Evolutionary conservation across 495 filamentous ascomycete species (phyloP).

Genomic region (Echria macrotheca): DNA sequence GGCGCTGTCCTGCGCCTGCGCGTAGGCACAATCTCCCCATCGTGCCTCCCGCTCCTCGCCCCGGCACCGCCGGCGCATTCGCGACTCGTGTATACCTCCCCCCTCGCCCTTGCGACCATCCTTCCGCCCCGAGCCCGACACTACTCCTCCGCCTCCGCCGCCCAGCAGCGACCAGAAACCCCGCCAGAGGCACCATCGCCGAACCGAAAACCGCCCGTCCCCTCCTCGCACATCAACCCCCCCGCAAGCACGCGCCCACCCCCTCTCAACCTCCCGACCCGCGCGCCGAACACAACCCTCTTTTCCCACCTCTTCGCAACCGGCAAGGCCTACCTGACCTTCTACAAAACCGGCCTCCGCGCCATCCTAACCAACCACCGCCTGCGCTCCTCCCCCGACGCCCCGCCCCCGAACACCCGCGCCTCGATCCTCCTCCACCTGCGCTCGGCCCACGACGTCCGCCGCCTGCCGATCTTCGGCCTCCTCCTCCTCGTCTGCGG

Average conservation of each 20-base stretch:
- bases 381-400: slow-evolving; percentile 8
- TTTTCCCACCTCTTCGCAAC: slow-evolving; percentile 42
- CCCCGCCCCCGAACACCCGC: slow-evolving; percentile 13
- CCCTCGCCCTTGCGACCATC: too few relatives aligned
- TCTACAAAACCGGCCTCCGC: slow-evolving; percentile 83
- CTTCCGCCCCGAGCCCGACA: too few relatives aligned
- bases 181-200: neutral
- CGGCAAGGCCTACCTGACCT: slow-evolving; percentile 59
- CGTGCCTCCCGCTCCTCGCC: neutral
- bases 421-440: slow-evolving; percentile 26
- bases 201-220: slow-evolving; percentile 22
- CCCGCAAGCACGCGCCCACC: slow-evolving; percentile 55
- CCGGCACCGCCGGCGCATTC: neutral
- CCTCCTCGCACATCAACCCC: slow-evolving; percentile 59
- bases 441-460: slow-evolving; percentile 55
- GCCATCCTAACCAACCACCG: slow-evolving; percentile 55
- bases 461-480: slow-evolving; percentile 68
- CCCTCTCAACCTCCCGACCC: slow-evolving; percentile 47
- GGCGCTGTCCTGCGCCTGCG: slow-evolving; percentile 4
- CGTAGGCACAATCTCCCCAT: neutral
- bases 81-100: too few relatives aligned
- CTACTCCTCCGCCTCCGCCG: neutral
- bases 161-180: too few relatives aligned
- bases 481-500: slow-evolving; percentile 70
- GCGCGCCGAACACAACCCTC: slow-evolving; percentile 28